Percentiles rank a stretch among this genome's conserved stretches.
These are phyloP conservation scores for Nymphaea thermarum DNA, from an alignment of 164 flowering plant genomes.

Conservation along the genomic window DNA sequence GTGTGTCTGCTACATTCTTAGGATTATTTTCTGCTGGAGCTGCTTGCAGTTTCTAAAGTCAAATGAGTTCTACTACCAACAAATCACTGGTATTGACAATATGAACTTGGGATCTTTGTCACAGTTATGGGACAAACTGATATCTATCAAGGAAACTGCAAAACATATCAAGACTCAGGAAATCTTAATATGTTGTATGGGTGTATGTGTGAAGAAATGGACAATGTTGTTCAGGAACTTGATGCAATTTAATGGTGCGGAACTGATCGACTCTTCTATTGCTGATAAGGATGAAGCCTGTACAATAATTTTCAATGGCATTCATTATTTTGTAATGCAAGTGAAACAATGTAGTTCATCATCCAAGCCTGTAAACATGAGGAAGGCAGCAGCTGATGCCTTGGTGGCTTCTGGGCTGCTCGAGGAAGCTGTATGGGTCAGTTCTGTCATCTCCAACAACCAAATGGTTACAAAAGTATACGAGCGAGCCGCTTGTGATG, in stretches of 20 bases:
- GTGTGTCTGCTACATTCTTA: constrained; percentile 65
- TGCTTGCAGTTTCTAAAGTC: constrained; percentile 28
- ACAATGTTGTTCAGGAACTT: constrained; percentile 20
- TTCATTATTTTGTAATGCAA: constrained; percentile 29
- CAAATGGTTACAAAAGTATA: constrained; percentile 14
- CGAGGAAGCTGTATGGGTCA: constrained; percentile 41
- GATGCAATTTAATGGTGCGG: constrained; percentile 13
- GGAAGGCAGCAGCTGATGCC: constrained; percentile 82
- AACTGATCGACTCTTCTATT: constrained; percentile 4
- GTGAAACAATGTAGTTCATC: constrained; percentile 46
- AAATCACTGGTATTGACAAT: constrained; percentile 29
- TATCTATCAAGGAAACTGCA: constrained; percentile 38
- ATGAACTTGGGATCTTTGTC: constrained; percentile 45
- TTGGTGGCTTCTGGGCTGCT: constrained; percentile 81
- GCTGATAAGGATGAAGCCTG: constrained; percentile 16
- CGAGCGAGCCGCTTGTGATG: background rate
- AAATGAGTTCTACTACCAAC: constrained; percentile 6
- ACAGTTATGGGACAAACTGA: constrained; percentile 57
- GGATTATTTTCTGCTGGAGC: constrained; percentile 71
- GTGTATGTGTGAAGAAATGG: constrained; percentile 52
- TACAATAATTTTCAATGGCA: constrained; percentile 23
- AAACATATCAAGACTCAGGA: constrained; percentile 59
- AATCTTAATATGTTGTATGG: constrained; percentile 69
- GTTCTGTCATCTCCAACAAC: constrained; percentile 24
- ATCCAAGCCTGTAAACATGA: constrained; percentile 70